Percentiles rank a stretch among this genome's conserved stretches.
Conservation (phyloP, 2,329 filamentous ascomycete genomes). For the Boeremia lycopersici region DNA sequence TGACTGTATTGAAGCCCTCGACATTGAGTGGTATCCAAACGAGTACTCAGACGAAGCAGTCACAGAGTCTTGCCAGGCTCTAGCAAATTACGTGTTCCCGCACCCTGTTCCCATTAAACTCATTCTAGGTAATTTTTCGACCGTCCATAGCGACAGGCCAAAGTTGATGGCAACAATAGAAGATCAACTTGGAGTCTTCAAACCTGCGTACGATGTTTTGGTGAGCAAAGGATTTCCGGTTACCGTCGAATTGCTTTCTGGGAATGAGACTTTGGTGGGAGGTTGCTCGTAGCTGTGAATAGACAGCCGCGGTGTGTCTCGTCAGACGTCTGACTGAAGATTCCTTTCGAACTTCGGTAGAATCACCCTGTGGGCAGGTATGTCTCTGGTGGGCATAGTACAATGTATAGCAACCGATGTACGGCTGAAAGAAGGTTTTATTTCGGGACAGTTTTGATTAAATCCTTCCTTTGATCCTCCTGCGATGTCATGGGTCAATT, state of each 20-base stretch:
- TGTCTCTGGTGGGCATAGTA: too few species aligned
- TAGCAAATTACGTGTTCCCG: not conserved
- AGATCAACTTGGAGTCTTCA: slow-evolving; percentile 1
- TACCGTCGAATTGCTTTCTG: slow-evolving; percentile 1
- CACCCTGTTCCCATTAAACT: slow-evolving; percentile 3
- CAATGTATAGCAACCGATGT: too few species aligned
- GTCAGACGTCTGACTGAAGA: not conserved
- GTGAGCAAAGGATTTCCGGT: not conserved
- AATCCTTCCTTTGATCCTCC: too few species aligned
- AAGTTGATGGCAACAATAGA: not conserved
- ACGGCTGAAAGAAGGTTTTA: too few species aligned
- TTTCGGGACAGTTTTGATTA: too few species aligned
- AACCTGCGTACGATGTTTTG: slow-evolving; percentile 4
- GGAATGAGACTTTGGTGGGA: not conserved
- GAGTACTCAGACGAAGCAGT: slow-evolving; percentile 12
- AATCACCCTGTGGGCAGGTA: too few species aligned
- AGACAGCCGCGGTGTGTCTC: not conserved
- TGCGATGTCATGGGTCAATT: too few species aligned
- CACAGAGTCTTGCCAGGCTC: not conserved
- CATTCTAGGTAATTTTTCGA: slow-evolving; percentile 3
- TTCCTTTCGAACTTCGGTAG: too few species aligned
- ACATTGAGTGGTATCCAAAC: slow-evolving; percentile 12
- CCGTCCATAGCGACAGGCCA: not conserved
- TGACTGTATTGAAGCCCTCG: slow-evolving; percentile 2
- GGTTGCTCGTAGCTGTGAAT: not conserved